Evolutionary conservation across 2,329 filamentous ascomycete genomes (phyloP).

Genomic region (Botryotinia convoluta): DNA sequence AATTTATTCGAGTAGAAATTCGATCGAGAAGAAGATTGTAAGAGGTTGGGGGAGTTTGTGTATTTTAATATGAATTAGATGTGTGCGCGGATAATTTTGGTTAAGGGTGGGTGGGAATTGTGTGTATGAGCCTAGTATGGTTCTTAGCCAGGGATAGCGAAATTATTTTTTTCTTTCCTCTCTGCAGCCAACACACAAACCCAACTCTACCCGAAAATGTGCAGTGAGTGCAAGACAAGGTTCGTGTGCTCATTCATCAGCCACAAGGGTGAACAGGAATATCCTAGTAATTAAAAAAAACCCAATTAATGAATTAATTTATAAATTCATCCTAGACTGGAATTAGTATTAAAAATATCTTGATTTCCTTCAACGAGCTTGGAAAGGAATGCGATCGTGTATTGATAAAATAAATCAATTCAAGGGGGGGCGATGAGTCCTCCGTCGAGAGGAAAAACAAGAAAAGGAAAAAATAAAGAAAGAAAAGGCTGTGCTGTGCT

Average conservation of each 20-base stretch:
- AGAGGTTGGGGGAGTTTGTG: constrained; percentile 13
- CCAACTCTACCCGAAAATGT: constrained; percentile 2
- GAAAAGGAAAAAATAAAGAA: background rate
- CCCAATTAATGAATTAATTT: background rate
- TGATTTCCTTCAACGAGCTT: background rate
- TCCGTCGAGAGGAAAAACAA: background rate
- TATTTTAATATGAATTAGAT: constrained; percentile 6
- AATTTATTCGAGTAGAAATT: constrained; percentile 10
- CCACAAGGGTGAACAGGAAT: constrained; percentile 15
- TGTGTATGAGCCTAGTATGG: background rate
- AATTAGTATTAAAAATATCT: constrained; percentile 13
- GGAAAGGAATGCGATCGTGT: background rate
- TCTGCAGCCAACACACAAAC: background rate
- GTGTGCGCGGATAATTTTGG: constrained; percentile 1
- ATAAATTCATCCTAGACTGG: background rate
- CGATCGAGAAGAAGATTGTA: background rate
- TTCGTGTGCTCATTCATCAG: constrained; percentile 13
- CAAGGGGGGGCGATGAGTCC: background rate
- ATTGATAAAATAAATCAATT: background rate
- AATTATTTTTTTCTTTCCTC: background rate
- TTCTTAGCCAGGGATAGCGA: constrained; percentile 12
- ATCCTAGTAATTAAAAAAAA: background rate
- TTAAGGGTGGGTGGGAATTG: background rate
- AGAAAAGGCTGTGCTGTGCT: background rate
- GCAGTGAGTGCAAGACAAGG: constrained; percentile 11